Evolutionary conservation across 139 green algal genomes (phyloP).

Genomic region (Picochlorum costavermella): DNA sequence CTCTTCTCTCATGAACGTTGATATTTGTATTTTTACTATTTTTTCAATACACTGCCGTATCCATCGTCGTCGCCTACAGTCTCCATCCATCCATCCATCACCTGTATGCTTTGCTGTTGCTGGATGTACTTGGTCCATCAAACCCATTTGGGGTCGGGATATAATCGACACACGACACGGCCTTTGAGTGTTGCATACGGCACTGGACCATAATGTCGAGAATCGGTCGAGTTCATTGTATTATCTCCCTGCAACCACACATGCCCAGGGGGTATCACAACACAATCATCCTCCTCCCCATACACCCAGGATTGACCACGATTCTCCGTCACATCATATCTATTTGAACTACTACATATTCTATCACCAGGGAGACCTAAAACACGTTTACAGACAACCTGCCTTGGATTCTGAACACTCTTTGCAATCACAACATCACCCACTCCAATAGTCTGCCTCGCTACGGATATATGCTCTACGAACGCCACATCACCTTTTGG

Average conservation of each 20-base stretch:
- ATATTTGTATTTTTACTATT: too few species aligned
- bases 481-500: constrained; percentile 58
- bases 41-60: too few species aligned
- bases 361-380: constrained; percentile 49
- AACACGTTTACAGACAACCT: constrained; percentile 67
- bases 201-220: constrained; percentile 67
- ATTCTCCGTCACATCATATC: too few species aligned
- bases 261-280: constrained; percentile 56
- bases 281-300: neutral
- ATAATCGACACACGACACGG: constrained; percentile 46
- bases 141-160: constrained; percentile 12
- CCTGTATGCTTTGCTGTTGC: too few species aligned
- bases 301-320: too few species aligned
- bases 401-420: constrained; percentile 53
- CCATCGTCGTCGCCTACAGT: too few species aligned
- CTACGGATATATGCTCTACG: constrained; percentile 45
- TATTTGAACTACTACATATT: too few species aligned
- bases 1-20: too few species aligned
- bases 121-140: too few species aligned
- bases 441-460: constrained; percentile 16
- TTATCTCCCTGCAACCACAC: constrained; percentile 78
- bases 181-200: constrained; percentile 54
- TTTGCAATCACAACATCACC: constrained; percentile 61
- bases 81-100: too few species aligned
- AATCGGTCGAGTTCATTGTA: constrained; percentile 62